A percentile compares a stretch with the other conserved stretches of the same genome.
Evolutionary conservation across 805 yeast species (phyloP).

Genomic region (Isabelozyma rhagii): DNA sequence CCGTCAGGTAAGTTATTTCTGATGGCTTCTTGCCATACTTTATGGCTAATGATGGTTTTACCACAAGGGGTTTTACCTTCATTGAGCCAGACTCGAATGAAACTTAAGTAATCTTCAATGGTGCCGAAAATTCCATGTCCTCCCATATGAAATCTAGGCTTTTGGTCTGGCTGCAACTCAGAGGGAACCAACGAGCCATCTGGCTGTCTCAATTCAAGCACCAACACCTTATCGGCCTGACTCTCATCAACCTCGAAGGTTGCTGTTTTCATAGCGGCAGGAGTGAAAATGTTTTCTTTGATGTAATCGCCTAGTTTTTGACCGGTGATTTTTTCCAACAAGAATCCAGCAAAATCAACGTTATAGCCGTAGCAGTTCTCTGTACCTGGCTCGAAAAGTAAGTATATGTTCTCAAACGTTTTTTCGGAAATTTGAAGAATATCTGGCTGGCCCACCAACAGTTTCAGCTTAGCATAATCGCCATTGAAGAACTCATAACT

Average conservation of each 20-base stretch:
- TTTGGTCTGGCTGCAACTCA: conserved; percentile 7
- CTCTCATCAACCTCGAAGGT: conserved; percentile 12
- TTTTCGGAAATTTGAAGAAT: conserved; percentile 4
- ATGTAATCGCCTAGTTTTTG: conserved; percentile 21
- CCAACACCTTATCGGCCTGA: conserved; percentile 11
- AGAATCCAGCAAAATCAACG: conserved; percentile 36
- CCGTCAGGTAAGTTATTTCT: conserved; percentile 27
- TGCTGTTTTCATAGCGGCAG: conserved; percentile 22
- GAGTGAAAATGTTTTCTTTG: conserved; percentile 21
- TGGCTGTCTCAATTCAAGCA: conserved; percentile 7
- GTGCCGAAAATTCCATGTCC: conserved; percentile 44
- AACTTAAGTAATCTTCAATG: conserved; percentile 36
- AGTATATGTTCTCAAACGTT: conserved; percentile 16
- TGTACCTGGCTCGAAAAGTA: conserved; percentile 35
- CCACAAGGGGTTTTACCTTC: conserved; percentile 39
- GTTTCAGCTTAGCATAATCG: conserved; percentile 6
- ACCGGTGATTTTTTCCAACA: conserved; percentile 25
- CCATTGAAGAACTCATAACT: conserved; percentile 28
- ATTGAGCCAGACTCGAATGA: conserved; percentile 38
- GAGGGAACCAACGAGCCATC: not conserved
- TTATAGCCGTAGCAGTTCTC: conserved; percentile 31
- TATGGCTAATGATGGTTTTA: conserved; percentile 20
- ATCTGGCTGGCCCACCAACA: conserved; percentile 3
- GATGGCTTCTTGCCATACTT: conserved; percentile 28
- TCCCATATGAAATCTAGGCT: conserved; percentile 30